A percentile compares a stretch with the other conserved stretches of the same genome.
These are phyloP conservation scores for Rhododendron simsii DNA, from an alignment of 148 eudicot genomes.

Conservation along the genomic window DNA sequence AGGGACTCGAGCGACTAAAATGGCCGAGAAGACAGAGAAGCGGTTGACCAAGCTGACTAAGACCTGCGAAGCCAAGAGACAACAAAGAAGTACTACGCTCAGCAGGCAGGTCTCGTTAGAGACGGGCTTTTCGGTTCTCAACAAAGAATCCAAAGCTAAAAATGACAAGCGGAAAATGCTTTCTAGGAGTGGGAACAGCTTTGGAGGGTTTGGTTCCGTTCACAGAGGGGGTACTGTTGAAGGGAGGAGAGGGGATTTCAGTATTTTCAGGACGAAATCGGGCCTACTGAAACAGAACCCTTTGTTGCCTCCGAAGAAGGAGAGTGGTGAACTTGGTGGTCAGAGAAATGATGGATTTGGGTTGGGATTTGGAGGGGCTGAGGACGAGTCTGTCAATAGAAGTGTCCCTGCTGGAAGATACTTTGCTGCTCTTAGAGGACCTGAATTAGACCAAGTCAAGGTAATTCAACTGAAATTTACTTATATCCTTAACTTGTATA, in stretches of 20 bases:
- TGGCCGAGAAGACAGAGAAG: conserved; percentile 17
- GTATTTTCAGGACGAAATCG: conserved; percentile 74
- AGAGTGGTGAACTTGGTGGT: conserved; percentile 22
- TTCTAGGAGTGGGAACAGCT: conserved; percentile 75
- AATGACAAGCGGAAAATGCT: conserved; percentile 32
- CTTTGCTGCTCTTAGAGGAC: conserved; percentile 93
- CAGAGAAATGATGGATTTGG: conserved; percentile 15
- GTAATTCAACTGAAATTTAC: conserved; percentile 24
- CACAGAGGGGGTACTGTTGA: conserved; percentile 18
- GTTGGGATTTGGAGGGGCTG: conserved; percentile 18
- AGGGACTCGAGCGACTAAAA: conserved; percentile 9
- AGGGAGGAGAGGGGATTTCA: conserved; percentile 56
- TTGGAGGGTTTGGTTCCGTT: conserved; percentile 57
- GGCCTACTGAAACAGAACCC: conserved; percentile 59
- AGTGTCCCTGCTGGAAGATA: conserved; percentile 99
- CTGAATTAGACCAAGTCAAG: conserved; percentile 97
- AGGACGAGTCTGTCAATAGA: conserved; percentile 46
- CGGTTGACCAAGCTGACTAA: conserved; percentile 24
- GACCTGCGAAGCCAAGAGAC: conserved; percentile 38
- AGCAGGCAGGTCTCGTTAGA: conserved; percentile 89
- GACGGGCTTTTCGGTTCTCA: conserved; percentile 81
- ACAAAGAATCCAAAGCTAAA: conserved; percentile 30
- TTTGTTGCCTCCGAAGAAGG: conserved; percentile 44
- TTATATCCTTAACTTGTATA: background rate
- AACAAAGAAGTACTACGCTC: conserved; percentile 31